A percentile compares a stretch with the other conserved stretches of the same genome.
Conservation (phyloP, 1,284 basidiomycete genomes). For the Ganoderma multipileum region DNA sequence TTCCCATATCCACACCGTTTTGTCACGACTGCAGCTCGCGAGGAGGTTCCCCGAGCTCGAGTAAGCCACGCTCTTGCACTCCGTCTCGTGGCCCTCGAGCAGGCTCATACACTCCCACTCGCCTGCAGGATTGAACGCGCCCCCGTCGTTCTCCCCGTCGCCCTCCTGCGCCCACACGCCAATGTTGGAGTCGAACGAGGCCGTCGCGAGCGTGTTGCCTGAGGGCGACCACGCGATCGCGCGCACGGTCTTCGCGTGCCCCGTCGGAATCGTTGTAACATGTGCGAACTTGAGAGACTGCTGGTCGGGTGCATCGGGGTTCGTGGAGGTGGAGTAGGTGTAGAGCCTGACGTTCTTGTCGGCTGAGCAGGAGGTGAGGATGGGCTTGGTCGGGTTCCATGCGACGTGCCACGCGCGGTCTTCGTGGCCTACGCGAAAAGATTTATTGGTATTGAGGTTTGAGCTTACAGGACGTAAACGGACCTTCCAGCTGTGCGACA, state of each 20-base stretch:
- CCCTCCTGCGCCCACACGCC: constrained; percentile 87
- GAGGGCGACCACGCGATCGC: constrained; percentile 91
- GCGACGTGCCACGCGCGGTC: constrained; percentile 90
- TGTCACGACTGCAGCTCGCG: constrained; percentile 94
- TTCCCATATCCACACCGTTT: constrained; percentile 99
- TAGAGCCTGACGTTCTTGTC: constrained; percentile 94
- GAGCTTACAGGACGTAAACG: constrained; percentile 7
- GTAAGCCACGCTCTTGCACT: constrained; percentile 96
- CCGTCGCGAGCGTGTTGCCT: constrained; percentile 90
- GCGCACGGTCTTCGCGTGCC: constrained; percentile 92
- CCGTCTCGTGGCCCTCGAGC: constrained; percentile 96
- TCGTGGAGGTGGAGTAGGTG: constrained; percentile 58
- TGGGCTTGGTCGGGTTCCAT: constrained; percentile 87
- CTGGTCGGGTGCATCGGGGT: constrained; percentile 26
- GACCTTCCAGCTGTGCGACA: constrained; percentile 8
- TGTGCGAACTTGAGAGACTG: constrained; percentile 56
- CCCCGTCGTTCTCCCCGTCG: constrained; percentile 52
- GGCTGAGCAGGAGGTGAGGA: constrained; percentile 93
- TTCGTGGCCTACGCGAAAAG: constrained; percentile 66
- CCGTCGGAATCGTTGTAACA: constrained; percentile 75
- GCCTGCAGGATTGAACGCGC: constrained; percentile 44
- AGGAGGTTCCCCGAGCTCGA: constrained; percentile 82
- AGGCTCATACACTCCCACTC: constrained; percentile 91
- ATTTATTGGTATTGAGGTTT: neutral
- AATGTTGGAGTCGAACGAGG: constrained; percentile 94